A percentile compares a stretch with the other conserved stretches of the same genome.
Evolutionary conservation across 305 asterid species (phyloP).

Genomic region (Fraxinus angustifolia): DNA sequence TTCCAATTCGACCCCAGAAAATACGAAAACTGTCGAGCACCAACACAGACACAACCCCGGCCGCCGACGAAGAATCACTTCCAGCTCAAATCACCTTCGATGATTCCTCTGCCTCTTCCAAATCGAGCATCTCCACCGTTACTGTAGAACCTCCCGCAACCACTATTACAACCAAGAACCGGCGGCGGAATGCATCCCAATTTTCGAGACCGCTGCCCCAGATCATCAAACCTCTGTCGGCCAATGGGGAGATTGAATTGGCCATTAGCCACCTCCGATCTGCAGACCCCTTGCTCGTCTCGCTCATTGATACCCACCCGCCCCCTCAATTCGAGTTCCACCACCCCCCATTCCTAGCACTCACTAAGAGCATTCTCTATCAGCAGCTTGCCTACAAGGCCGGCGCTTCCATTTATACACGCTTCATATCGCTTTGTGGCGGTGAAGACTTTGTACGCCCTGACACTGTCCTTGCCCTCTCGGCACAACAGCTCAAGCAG

Average conservation of each 20-base stretch:
- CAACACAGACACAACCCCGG: background rate
- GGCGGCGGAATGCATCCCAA: slow-evolving; percentile 56
- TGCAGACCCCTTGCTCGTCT: slow-evolving; percentile 57
- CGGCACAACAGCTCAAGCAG: slow-evolving; percentile 79
- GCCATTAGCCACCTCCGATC: slow-evolving; percentile 66
- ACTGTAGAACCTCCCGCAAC: background rate
- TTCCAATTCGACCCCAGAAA: slow-evolving; percentile 62
- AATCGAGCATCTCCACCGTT: slow-evolving; percentile 2
- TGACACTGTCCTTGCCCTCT: slow-evolving; percentile 60
- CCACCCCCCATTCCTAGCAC: slow-evolving; percentile 66
- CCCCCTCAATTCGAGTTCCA: slow-evolving; percentile 66
- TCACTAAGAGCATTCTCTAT: slow-evolving; percentile 74
- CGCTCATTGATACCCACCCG: slow-evolving; percentile 56
- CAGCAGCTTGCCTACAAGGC: slow-evolving; percentile 93
- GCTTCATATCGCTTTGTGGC: slow-evolving; percentile 76
- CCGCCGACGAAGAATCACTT: slow-evolving; percentile 16
- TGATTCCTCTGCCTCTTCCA: slow-evolving; percentile 11
- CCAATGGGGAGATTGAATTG: slow-evolving; percentile 57
- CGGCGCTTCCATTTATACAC: slow-evolving; percentile 72
- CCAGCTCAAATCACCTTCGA: background rate
- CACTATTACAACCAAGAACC: slow-evolving; percentile 27
- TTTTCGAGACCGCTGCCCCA: slow-evolving; percentile 52
- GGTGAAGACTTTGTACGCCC: slow-evolving; percentile 66
- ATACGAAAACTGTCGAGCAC: slow-evolving; percentile 41
- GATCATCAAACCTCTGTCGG: slow-evolving; percentile 62